Conservation (phyloP, 805 yeast genomes). For the Yarrowia sp. region DNA sequence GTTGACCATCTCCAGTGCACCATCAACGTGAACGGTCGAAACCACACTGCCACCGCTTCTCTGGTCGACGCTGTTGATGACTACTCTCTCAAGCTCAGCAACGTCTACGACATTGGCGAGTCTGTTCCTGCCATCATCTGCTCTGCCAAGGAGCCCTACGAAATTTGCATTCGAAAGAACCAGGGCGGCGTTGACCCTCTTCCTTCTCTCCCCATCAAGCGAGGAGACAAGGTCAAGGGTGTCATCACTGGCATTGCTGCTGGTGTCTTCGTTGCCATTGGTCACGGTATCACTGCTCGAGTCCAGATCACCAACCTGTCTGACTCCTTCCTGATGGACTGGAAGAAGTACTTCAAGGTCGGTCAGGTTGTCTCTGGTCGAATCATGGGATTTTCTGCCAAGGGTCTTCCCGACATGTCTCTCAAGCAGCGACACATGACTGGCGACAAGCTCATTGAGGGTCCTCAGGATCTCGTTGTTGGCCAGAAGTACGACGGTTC, state of each 20-base stretch:
- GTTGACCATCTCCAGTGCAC: conserved; percentile 43
- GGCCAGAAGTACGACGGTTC: conserved; percentile 81
- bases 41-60: conserved; percentile 45
- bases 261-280: conserved; percentile 73
- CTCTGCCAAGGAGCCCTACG: conserved; percentile 52
- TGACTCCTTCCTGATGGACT: conserved; percentile 80
- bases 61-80: conserved; percentile 44
- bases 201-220: conserved; percentile 51
- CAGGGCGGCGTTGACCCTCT: conserved; percentile 25
- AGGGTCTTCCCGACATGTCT: conserved; percentile 73
- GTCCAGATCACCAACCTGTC: conserved; percentile 82
- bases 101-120: conserved; percentile 42
- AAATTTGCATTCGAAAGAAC: conserved; percentile 20
- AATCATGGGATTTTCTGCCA: conserved; percentile 55
- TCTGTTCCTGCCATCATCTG: conserved; percentile 44
- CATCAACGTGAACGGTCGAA: conserved; percentile 41
- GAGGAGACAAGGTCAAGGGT: conserved; percentile 82
- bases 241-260: conserved; percentile 79
- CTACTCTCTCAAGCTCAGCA: conserved; percentile 40
- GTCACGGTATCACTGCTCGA: conserved; percentile 74
- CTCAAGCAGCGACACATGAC: conserved; percentile 80
- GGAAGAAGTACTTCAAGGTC: conserved; percentile 78
- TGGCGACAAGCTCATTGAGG: conserved; percentile 55
- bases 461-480: conserved; percentile 63
- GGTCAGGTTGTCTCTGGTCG: conserved; percentile 80